Conservation (phyloP, 495 filamentous ascomycete genomes). For the Xylaria grammica region DNA sequence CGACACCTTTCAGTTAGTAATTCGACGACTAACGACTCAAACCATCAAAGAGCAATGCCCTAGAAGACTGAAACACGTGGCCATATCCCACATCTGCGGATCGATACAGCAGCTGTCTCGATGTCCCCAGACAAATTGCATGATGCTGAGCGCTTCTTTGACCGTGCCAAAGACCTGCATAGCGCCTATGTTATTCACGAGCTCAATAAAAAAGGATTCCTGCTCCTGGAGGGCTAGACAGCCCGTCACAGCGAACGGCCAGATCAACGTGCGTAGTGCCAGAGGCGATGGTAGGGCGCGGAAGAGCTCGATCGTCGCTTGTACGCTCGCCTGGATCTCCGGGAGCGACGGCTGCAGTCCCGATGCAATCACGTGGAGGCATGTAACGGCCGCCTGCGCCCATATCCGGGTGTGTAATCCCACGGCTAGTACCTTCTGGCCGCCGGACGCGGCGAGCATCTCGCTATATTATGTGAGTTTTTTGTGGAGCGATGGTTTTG, state of each 20-base stretch:
- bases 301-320: conserved; percentile 33
- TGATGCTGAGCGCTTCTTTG: conserved; percentile 36
- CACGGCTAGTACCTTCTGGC: conserved; percentile 20
- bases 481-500: too few relatives aligned
- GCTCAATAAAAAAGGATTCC: conserved; percentile 30
- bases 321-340: conserved; percentile 40
- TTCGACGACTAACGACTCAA: neutral
- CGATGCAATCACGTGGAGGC: conserved; percentile 37
- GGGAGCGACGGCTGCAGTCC: conserved; percentile 33
- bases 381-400: conserved; percentile 41
- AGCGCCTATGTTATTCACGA: conserved; percentile 30
- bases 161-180: conserved; percentile 33
- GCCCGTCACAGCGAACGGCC: conserved; percentile 41
- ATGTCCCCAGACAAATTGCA: conserved; percentile 34
- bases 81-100: conserved; percentile 42
- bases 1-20: neutral
- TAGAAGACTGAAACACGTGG: conserved; percentile 44
- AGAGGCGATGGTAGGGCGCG: conserved; percentile 27
- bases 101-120: conserved; percentile 5
- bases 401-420: conserved; percentile 35
- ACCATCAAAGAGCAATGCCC: conserved; percentile 45
- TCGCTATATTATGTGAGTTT: too few relatives aligned
- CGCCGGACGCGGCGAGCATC: conserved; percentile 9
- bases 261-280: conserved; percentile 38
- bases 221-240: conserved; percentile 34